These are phyloP conservation scores for Eragrostis nindensis DNA, from an alignment of 176 grass and related monocot species.

Conservation along the genomic window DNA sequence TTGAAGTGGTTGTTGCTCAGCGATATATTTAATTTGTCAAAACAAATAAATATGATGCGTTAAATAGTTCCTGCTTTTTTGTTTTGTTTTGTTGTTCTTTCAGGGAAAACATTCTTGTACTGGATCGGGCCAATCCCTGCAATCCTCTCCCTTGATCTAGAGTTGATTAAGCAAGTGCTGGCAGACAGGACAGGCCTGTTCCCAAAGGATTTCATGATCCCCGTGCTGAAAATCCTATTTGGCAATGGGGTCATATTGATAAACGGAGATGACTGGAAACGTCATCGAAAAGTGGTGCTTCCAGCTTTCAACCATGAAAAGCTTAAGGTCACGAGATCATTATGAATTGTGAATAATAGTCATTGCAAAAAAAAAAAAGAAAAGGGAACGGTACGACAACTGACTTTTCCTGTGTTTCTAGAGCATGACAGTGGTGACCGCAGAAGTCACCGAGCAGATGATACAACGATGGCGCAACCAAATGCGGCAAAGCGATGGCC, in stretches of 20 bases:
- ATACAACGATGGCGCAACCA: constrained; percentile 11
- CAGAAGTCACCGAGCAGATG: constrained; percentile 25
- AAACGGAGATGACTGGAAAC: constrained; percentile 52
- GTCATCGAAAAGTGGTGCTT: constrained; percentile 52
- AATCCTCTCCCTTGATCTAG: constrained; percentile 42
- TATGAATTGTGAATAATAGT: rapidly evolving
- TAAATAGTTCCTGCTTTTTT: not conserved
- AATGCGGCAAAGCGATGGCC: not conserved
- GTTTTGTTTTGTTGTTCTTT: not conserved
- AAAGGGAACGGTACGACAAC: not conserved
- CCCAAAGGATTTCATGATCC: constrained; percentile 36
- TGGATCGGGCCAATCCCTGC: constrained; percentile 52
- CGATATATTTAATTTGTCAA: not conserved
- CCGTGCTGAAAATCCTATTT: constrained; percentile 28
- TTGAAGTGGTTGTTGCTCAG: too few species aligned
- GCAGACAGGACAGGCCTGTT: constrained; percentile 51
- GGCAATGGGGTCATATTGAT: constrained; percentile 44
- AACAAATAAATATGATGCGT: not conserved
- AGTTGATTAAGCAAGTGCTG: constrained; percentile 58
- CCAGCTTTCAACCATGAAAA: constrained; percentile 63
- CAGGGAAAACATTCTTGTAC: constrained; percentile 54
- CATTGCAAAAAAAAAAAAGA: too few species aligned
- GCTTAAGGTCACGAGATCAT: constrained; percentile 48
- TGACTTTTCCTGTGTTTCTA: not conserved
- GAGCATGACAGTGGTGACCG: constrained; percentile 39